Percentiles rank a stretch among this genome's conserved stretches.
These are phyloP conservation scores for Pichia kudriavzevii DNA, from an alignment of 1,139 yeast genomes.

Conservation along the genomic window DNA sequence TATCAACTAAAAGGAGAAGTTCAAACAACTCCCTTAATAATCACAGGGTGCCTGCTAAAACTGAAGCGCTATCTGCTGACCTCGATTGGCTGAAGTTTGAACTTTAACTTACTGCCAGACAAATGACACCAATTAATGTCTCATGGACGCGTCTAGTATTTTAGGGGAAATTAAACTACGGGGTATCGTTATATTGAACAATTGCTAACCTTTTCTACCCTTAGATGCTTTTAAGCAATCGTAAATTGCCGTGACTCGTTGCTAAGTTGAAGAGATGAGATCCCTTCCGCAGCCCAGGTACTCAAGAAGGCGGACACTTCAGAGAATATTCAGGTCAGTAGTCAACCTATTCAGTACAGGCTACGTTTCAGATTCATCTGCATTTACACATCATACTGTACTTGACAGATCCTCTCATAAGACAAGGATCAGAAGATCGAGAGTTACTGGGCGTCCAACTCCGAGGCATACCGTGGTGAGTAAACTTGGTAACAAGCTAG, in stretches of 20 bases:
- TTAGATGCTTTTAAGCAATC: neutral
- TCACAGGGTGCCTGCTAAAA: too few relatives aligned
- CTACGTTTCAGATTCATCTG: slow-evolving; percentile 27
- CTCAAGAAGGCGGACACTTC: slow-evolving; percentile 25
- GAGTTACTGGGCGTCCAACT: slow-evolving; percentile 27
- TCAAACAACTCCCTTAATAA: too few relatives aligned
- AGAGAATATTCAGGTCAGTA: slow-evolving; percentile 26
- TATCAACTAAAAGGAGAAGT: too few relatives aligned
- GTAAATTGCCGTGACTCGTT: neutral
- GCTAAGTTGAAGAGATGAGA: slow-evolving; percentile 20
- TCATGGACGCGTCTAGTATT: too few relatives aligned
- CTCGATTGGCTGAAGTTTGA: slow-evolving; percentile 31
- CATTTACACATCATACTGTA: slow-evolving; percentile 22
- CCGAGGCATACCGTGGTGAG: slow-evolving; percentile 22
- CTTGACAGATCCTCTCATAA: slow-evolving; percentile 16
- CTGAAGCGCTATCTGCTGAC: slow-evolving; percentile 27
- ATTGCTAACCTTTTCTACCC: neutral
- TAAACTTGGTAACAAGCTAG: slow-evolving; percentile 18
- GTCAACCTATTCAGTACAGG: slow-evolving; percentile 25
- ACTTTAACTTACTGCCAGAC: slow-evolving; percentile 11
- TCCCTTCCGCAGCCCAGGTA: slow-evolving; percentile 30
- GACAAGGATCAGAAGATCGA: slow-evolving; percentile 26
- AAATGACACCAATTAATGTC: too few relatives aligned
- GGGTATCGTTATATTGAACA: too few relatives aligned
- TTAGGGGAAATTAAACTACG: too few relatives aligned